Conservation (phyloP, 768 basidiomycete species). For the Pleurotus tuoliensis region DNA sequence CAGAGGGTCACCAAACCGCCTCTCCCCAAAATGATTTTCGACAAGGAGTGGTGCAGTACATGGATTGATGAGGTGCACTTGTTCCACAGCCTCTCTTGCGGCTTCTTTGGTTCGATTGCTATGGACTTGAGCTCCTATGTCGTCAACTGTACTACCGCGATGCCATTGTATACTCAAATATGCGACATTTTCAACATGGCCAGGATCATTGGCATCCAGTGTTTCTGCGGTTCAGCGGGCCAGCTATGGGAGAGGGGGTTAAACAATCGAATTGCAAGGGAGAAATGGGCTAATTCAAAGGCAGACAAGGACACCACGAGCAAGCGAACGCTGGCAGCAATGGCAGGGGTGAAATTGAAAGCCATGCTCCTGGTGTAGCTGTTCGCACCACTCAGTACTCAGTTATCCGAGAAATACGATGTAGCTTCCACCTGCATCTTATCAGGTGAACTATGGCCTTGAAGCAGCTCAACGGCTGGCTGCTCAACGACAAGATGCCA, state of each 20-base stretch:
- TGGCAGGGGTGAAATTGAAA: no score
- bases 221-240: not conserved
- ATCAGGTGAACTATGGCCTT: constrained; percentile 7
- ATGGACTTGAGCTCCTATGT: not conserved
- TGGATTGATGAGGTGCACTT: constrained; percentile 14
- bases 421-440: not conserved
- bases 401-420: not conserved
- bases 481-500: not conserved
- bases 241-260: not conserved
- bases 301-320: no score
- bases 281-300: not conserved
- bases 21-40: not conserved
- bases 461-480: not conserved
- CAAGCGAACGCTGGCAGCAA: no score
- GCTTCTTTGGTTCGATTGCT: constrained; percentile 5
- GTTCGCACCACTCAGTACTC: no score
- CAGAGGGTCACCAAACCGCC: no score
- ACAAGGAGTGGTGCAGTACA: not conserved
- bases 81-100: constrained; percentile 5
- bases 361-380: no score
- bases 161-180: constrained; percentile 9
- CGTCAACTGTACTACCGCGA: constrained; percentile 8
- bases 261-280: not conserved
- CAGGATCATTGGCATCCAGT: not conserved
- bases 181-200: constrained; percentile 7